phyloP scores from a whole-genome alignment of 768 basidiomycete genomes.

The Sporobolomyces roseus region DNA sequence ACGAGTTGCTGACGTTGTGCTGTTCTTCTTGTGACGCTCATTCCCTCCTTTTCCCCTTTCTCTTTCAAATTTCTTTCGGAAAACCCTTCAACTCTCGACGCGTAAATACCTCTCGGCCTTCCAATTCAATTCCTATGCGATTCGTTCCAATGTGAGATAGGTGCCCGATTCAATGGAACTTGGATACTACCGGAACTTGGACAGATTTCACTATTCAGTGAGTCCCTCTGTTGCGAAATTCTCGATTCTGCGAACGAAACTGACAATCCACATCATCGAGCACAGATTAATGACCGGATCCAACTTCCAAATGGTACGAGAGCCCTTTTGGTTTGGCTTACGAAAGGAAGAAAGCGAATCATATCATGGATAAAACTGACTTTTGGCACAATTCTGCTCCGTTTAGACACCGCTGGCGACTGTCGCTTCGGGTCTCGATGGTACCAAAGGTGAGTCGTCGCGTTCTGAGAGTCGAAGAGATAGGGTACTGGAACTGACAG shows the following conservation, averaged over 20 bases:
- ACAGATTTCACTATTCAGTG: slow-evolving; percentile 17
- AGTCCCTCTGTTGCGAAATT: neutral
- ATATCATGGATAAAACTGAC: no score
- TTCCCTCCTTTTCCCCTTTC: neutral
- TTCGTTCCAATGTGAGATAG: neutral
- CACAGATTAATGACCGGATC: slow-evolving; percentile 28
- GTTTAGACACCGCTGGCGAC: slow-evolving; percentile 4
- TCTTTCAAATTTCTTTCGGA: neutral
- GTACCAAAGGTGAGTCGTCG: slow-evolving; percentile 20
- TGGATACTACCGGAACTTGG: slow-evolving; percentile 16
- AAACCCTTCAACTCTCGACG: neutral
- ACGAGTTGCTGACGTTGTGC: neutral
- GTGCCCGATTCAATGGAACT: slow-evolving; percentile 14
- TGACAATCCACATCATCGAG: neutral
- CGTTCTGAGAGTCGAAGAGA: no score
- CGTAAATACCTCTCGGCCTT: neutral
- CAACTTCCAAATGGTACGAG: no score
- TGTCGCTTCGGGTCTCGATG: slow-evolving; percentile 20
- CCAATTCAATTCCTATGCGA: no score
- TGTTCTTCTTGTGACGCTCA: neutral
- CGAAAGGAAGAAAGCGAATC: no score
- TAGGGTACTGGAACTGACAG: no score
- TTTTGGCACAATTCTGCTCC: no score
- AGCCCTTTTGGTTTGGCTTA: no score
- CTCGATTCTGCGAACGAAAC: neutral